A percentile compares a stretch with the other conserved stretches of the same genome.
Evolutionary conservation across 495 filamentous ascomycete species (phyloP).

Genomic region (Copromyces sp.): DNA sequence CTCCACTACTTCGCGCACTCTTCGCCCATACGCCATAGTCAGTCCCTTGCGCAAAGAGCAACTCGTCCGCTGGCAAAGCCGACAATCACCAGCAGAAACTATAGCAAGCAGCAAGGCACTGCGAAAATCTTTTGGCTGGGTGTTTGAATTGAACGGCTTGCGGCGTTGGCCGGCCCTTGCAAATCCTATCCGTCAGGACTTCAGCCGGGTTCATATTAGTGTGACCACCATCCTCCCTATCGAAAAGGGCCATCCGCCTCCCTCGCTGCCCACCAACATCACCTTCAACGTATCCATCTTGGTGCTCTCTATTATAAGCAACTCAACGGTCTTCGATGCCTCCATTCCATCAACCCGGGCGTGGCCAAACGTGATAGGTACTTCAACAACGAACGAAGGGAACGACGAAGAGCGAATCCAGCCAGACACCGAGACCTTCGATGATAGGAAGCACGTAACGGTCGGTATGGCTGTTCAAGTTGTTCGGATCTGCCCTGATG

Average conservation of each 20-base stretch:
- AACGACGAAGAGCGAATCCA: background rate
- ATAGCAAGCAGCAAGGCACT: background rate
- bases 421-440: background rate
- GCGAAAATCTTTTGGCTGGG: background rate
- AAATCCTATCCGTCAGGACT: background rate
- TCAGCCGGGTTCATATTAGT: background rate
- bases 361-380: background rate
- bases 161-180: background rate
- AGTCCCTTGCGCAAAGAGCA: background rate
- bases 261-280: background rate
- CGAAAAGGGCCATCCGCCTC: background rate
- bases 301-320: background rate
- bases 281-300: background rate
- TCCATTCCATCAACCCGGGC: background rate
- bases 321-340: background rate
- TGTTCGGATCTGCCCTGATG: background rate
- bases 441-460: background rate
- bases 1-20: background rate
- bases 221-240: background rate
- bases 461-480: background rate
- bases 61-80: background rate
- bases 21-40: background rate
- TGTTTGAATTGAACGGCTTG: background rate
- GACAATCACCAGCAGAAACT: background rate
- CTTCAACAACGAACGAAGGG: background rate